Evolutionary conservation across 192 early-diverging fungal species (phyloP).

Genomic region (Paraglomus occultum): DNA sequence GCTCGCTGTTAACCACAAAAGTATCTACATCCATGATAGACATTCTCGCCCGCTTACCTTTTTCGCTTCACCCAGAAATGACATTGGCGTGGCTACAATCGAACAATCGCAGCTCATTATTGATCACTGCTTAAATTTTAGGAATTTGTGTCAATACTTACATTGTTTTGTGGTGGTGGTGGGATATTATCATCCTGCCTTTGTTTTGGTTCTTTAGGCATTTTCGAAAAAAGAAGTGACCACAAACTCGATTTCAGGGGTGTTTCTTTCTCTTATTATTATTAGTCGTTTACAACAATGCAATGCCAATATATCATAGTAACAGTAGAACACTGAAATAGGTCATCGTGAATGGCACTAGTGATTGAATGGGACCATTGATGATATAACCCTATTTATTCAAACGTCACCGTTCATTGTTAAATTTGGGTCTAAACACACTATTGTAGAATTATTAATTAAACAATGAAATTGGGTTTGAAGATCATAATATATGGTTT

Average conservation of each 20-base stretch:
- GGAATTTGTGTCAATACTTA: not conserved
- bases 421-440: too few relatives aligned
- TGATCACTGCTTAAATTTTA: not conserved
- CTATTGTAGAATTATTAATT: too few relatives aligned
- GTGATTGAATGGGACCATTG: too few relatives aligned
- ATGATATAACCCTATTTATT: too few relatives aligned
- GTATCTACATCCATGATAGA: not conserved
- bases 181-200: not conserved
- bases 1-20: not conserved
- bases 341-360: too few relatives aligned
- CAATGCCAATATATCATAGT: too few relatives aligned
- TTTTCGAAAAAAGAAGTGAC: not conserved
- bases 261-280: too few relatives aligned
- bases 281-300: too few relatives aligned
- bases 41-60: not conserved
- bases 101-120: not conserved
- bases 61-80: conserved; percentile 27
- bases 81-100: conserved; percentile 21
- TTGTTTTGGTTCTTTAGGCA: conserved; percentile 20
- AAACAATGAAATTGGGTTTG: too few relatives aligned
- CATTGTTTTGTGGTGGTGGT: conserved; percentile 1
- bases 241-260: not conserved
- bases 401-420: too few relatives aligned
- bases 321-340: too few relatives aligned
- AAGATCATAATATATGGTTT: too few relatives aligned